phyloP scores from a whole-genome alignment of 1,284 basidiomycete genomes.

The Cryptococcus sp. region DNA sequence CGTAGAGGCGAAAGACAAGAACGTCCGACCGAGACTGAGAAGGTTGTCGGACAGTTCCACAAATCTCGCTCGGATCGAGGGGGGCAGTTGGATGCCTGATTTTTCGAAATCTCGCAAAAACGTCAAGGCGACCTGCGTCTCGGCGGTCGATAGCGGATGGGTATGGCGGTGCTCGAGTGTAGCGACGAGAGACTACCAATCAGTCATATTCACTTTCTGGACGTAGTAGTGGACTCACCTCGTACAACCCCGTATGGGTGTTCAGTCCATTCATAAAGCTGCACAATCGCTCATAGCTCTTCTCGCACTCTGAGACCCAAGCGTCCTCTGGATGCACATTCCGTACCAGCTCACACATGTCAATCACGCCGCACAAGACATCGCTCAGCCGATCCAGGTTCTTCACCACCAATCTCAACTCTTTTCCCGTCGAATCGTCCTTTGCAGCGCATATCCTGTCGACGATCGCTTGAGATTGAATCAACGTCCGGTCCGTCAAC shows the following conservation, averaged over 20 bases:
- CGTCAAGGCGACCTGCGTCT: slow-evolving; percentile 73
- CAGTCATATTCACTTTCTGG: too few species aligned
- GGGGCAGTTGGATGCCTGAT: slow-evolving; percentile 86
- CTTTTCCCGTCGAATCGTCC: slow-evolving; percentile 45
- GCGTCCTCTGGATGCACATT: slow-evolving; percentile 82
- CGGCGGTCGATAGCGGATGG: slow-evolving; percentile 37
- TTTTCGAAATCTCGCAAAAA: slow-evolving; percentile 97
- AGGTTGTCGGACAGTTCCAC: slow-evolving; percentile 89
- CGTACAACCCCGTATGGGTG: slow-evolving; percentile 86
- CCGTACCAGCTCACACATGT: slow-evolving; percentile 87
- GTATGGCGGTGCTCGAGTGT: slow-evolving; percentile 41
- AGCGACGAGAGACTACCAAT: slow-evolving; percentile 35
- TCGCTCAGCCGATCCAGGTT: slow-evolving; percentile 93
- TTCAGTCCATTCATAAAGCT: slow-evolving; percentile 98
- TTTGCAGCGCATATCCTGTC: slow-evolving; percentile 46
- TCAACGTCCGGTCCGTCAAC: slow-evolving; percentile 40
- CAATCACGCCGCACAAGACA: slow-evolving; percentile 90
- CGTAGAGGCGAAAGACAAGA: slow-evolving; percentile 59
- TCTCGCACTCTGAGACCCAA: slow-evolving; percentile 81
- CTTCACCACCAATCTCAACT: slow-evolving; percentile 80
- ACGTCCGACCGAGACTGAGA: slow-evolving; percentile 78
- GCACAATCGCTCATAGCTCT: slow-evolving; percentile 84
- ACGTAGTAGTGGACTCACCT: slow-evolving; percentile 57
- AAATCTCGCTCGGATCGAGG: slow-evolving; percentile 68
- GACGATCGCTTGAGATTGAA: slow-evolving; percentile 43